Evolutionary conservation across 257 asterid genomes (phyloP).

Genomic region (Primulina tabacum): DNA sequence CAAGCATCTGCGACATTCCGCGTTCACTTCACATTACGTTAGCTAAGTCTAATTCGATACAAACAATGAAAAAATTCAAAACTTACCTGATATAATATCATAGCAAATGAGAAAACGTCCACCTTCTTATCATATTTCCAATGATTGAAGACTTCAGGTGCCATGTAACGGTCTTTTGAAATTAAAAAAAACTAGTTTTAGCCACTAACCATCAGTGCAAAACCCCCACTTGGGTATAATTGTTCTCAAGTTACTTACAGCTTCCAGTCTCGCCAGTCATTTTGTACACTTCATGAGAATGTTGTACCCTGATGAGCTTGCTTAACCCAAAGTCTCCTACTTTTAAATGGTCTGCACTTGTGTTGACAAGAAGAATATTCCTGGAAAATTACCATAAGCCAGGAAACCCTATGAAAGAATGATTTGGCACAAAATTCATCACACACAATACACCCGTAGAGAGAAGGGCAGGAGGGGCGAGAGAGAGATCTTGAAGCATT

Average conservation of each 20-base stretch:
- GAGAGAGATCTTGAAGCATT: constrained; percentile 1
- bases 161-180: constrained; percentile 87
- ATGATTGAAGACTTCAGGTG: constrained; percentile 99
- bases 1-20: constrained; percentile 75
- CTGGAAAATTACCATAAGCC: constrained; percentile 42
- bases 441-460: constrained; percentile 2
- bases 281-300: constrained; percentile 93
- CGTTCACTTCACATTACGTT: constrained; percentile 6
- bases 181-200: constrained; percentile 2
- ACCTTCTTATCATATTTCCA: constrained; percentile 94
- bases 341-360: constrained; percentile 92
- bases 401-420: background rate
- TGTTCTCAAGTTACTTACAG: constrained; percentile 58
- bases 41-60: constrained; percentile 6
- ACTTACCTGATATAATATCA: constrained; percentile 90
- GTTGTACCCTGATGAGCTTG: constrained; percentile 85
- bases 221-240: background rate
- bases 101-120: constrained; percentile 94
- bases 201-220: background rate
- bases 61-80: constrained; percentile 12
- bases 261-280: constrained; percentile 99
- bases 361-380: constrained; percentile 91
- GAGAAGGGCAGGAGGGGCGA: background rate
- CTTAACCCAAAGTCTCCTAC: constrained; percentile 98
- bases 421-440: constrained; percentile 3